A percentile compares a stretch with the other conserved stretches of the same genome.
Evolutionary conservation across 352 stramenopile genomes (phyloP).

Genomic region (Pythium utonaiense): DNA sequence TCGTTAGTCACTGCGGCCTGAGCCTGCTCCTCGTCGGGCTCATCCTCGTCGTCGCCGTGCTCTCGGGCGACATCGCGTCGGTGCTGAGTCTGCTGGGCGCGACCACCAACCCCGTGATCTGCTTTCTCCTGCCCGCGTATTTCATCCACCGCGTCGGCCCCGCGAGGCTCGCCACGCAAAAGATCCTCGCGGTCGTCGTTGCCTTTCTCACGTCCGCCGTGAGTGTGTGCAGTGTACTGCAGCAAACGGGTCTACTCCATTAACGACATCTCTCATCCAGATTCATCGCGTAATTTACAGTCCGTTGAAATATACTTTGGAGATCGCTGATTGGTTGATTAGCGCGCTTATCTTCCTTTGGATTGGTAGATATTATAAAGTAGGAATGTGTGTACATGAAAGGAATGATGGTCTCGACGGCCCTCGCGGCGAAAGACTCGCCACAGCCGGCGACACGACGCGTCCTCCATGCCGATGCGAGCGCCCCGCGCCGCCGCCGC

Average conservation of each 20-base stretch:
- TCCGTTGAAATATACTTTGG: not conserved
- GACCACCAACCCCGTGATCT: constrained; percentile 86
- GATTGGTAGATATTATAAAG: not conserved
- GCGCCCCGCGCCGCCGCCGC: not conserved
- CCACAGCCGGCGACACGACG: too few relatives aligned
- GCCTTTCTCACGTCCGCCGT: constrained; percentile 42
- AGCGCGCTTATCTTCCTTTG: too few relatives aligned
- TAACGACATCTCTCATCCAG: not conserved
- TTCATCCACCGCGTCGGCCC: constrained; percentile 60
- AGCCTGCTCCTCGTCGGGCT: constrained; percentile 50
- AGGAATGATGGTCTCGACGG: constrained; percentile 13
- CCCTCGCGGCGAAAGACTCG: constrained; percentile 2
- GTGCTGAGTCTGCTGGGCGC: constrained; percentile 80
- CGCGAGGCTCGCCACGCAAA: constrained; percentile 34
- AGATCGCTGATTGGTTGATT: not conserved
- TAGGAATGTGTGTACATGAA: not conserved
- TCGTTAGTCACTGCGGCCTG: constrained; percentile 45
- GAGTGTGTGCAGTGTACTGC: constrained; percentile 55
- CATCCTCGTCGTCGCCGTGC: constrained; percentile 60
- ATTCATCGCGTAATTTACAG: not conserved
- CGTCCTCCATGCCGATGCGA: too few relatives aligned
- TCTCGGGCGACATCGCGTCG: constrained; percentile 73
- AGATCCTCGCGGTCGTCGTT: constrained; percentile 41
- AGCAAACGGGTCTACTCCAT: constrained; percentile 33
- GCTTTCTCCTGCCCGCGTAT: constrained; percentile 83